These are phyloP conservation scores for Ophidiomyces ophidiicola DNA, from an alignment of 2,329 filamentous ascomycete species.

Conservation along the genomic window DNA sequence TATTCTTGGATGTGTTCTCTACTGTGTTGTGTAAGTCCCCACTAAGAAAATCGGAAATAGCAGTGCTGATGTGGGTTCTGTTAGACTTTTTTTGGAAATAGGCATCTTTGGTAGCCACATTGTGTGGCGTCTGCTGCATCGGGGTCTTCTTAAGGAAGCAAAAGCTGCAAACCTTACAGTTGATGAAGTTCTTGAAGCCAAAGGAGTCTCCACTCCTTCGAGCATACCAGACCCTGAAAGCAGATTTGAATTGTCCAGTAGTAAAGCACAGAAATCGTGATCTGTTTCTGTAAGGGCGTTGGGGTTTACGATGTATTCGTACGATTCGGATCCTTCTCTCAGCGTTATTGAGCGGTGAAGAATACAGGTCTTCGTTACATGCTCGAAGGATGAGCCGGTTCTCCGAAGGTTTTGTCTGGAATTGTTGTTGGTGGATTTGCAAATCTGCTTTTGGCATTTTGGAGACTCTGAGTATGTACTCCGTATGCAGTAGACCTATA, in stretches of 20 bases:
- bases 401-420: too few relatives aligned
- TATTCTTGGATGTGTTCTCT: conserved; percentile 47
- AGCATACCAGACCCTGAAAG: not conserved
- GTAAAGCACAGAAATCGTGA: too few relatives aligned
- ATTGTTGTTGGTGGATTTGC: too few relatives aligned
- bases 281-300: too few relatives aligned
- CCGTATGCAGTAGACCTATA: too few relatives aligned
- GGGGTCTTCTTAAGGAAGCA: conserved; percentile 41
- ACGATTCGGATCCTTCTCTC: too few relatives aligned
- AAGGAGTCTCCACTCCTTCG: not conserved
- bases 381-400: too few relatives aligned
- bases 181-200: conserved; percentile 34
- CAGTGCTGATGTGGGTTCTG: not conserved
- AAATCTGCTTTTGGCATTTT: too few relatives aligned
- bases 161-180: conserved; percentile 38
- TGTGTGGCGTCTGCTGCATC: conserved; percentile 47
- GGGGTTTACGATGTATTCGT: too few relatives aligned
- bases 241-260: not conserved
- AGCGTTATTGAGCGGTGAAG: too few relatives aligned
- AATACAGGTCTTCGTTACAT: too few relatives aligned
- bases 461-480: too few relatives aligned
- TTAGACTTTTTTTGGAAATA: conserved; percentile 44
- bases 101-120: conserved; percentile 50
- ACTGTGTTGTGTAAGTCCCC: conserved; percentile 45
- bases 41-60: not conserved